These are phyloP conservation scores for Canavalia gladiata DNA, from an alignment of 306 rosid species.

Conservation along the genomic window DNA sequence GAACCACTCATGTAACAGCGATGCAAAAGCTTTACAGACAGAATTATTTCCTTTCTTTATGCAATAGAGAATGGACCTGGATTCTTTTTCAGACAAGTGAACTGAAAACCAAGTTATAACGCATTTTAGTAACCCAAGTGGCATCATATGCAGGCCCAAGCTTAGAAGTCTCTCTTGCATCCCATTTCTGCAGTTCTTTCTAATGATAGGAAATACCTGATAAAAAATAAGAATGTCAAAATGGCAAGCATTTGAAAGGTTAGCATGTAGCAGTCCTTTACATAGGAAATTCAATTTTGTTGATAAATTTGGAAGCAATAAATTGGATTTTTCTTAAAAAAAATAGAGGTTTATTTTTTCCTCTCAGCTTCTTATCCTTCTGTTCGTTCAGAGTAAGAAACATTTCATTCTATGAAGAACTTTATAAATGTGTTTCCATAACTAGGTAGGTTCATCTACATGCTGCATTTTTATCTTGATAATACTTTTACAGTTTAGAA, in stretches of 20 bases:
- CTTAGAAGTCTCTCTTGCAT: slow-evolving; percentile 73
- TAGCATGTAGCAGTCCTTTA: slow-evolving; percentile 31
- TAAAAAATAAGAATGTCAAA: slow-evolving; percentile 51
- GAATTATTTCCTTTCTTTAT: slow-evolving; percentile 57
- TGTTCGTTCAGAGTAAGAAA: slow-evolving; percentile 30
- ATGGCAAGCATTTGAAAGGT: slow-evolving; percentile 31
- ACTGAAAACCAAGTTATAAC: slow-evolving; percentile 86
- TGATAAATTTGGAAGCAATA: slow-evolving; percentile 15
- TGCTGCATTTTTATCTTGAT: slow-evolving; percentile 26
- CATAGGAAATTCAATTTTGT: slow-evolving; percentile 32
- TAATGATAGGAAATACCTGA: slow-evolving; percentile 83
- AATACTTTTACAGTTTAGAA: slow-evolving; percentile 7
- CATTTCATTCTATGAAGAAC: slow-evolving; percentile 14
- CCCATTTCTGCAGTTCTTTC: slow-evolving; percentile 64
- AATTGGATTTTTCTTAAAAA: slow-evolving; percentile 23
- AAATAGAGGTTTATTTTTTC: slow-evolving; percentile 14
- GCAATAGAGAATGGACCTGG: slow-evolving; percentile 64
- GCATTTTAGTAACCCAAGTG: slow-evolving; percentile 87
- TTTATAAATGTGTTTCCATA: slow-evolving; percentile 30
- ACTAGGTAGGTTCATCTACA: slow-evolving; percentile 10
- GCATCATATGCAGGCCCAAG: slow-evolving; percentile 85
- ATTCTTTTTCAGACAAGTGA: slow-evolving; percentile 76
- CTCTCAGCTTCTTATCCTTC: slow-evolving; percentile 33
- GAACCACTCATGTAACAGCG: slow-evolving; percentile 84
- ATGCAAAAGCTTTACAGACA: slow-evolving; percentile 64